Base-by-base conservation (phyloP, 352 stramenopile genomes). In the Globisporangium cylindrosporum region DNA sequence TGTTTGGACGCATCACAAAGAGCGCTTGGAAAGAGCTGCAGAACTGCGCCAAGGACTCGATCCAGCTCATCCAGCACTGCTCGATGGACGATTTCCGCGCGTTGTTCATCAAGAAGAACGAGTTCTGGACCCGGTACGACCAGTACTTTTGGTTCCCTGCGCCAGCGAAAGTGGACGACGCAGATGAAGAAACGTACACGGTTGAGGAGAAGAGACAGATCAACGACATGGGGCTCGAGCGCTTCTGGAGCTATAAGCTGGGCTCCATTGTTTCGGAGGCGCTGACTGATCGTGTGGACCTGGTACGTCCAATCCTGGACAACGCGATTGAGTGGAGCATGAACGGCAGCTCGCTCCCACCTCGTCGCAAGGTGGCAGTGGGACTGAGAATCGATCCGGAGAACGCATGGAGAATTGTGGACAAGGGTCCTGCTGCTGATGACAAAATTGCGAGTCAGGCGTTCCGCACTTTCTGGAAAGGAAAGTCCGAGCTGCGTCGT, bases 381-480 rank as follows among this genome's bases (percentile, higher is more conserved):
- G 92, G 90, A 43, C 57, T 98, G 41, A 74, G 78, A n/a, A 83
- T 98, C 34, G 77, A 97, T 63, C 74, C 82, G 1, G 81, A 91
- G 25, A 87, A 91, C 38, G 86, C 88, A 1, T 84, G 73, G 69
- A 83, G 92, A 20, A 86, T 97, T 34, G 89, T 98, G 4, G 92
- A 98, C 72, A 95, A 95, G 68, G 92, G 92, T 4, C 92, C 92
- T 22, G 75, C 82, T 0, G 91, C 89, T 0, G 91, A 97, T n/a
- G 83, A 97, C 71, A 90, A 84, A 49, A 63, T 70, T 8, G 79
- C 72, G 14, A 91, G 88, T 27, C 59, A 71, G 7, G 68, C 78
- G 46, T 98, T 98, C 78, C 89, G 90, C 61, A 69, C 74, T 14
- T 98, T 98, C 60, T 98, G 93, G 93, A 90, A 89, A 18, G 71